Evolutionary conservation across 352 stramenopile genomes (phyloP).

Genomic region (Globisporangium nodosum): DNA sequence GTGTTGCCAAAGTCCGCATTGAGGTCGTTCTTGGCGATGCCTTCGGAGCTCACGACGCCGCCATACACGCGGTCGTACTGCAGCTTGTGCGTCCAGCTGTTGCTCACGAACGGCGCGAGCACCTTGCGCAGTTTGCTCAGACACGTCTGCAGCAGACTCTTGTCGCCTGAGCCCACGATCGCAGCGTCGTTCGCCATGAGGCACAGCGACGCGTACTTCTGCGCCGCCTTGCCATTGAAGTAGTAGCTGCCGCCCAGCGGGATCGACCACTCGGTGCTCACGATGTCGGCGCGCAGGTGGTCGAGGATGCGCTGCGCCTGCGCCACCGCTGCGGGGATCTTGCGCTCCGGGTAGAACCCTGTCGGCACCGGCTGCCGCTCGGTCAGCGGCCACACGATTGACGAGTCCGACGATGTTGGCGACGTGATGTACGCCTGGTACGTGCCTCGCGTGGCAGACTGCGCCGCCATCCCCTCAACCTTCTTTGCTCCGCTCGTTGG

Average conservation of each 20-base stretch:
- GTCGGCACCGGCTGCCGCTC: conserved; percentile 35
- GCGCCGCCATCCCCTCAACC: conserved; percentile 21
- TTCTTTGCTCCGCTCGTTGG: conserved; percentile 25
- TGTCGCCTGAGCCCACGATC: conserved; percentile 43
- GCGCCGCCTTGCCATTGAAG: conserved; percentile 70
- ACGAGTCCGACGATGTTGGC: conserved; percentile 36
- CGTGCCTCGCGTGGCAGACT: conserved; percentile 46
- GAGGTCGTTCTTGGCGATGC: conserved; percentile 47
- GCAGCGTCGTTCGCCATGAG: conserved; percentile 61
- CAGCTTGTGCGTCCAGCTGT: conserved; percentile 59
- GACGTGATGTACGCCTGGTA: conserved; percentile 30
- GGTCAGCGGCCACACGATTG: conserved; percentile 40
- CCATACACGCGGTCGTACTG: conserved; percentile 58
- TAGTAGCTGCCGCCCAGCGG: conserved; percentile 55
- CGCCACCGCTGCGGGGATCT: conserved; percentile 20
- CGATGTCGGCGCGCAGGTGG: conserved; percentile 46
- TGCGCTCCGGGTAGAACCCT: conserved; percentile 43
- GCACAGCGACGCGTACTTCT: conserved; percentile 74
- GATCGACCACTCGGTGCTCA: conserved; percentile 40
- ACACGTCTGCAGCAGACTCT: conserved; percentile 34
- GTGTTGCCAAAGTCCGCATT: conserved; percentile 77
- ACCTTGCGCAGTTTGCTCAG: conserved; percentile 54
- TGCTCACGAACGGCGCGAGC: conserved; percentile 52
- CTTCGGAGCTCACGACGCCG: conserved; percentile 57
- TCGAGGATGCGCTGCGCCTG: conserved; percentile 29